Percentiles rank a stretch among this genome's conserved stretches.
Evolutionary conservation across 306 rosid species (phyloP).

Genomic region (Sphenostylis stenocarpa): DNA sequence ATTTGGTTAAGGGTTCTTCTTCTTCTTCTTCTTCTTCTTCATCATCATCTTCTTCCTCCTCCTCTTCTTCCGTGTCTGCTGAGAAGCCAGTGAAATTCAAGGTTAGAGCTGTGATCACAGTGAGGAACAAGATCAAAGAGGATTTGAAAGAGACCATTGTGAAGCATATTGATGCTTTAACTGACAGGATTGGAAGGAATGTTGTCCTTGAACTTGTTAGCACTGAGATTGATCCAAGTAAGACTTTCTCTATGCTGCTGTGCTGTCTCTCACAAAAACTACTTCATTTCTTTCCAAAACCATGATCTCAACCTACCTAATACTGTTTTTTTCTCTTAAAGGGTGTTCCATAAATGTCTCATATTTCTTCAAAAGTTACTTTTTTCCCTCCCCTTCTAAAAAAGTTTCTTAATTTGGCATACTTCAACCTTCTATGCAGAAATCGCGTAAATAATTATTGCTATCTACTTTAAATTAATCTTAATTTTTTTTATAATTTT

Average conservation of each 20-base stretch:
- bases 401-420: not conserved
- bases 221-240: constrained; percentile 81
- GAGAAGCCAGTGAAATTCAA: constrained; percentile 69
- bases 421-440: not conserved
- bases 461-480: not conserved
- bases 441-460: not conserved
- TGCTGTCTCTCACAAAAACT: not conserved
- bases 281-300: not conserved
- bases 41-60: not conserved
- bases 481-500: not conserved
- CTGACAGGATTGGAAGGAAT: constrained; percentile 75
- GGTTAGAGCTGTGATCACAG: constrained; percentile 86
- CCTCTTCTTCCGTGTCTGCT: constrained; percentile 14
- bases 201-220: constrained; percentile 80
- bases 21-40: constrained; percentile 8
- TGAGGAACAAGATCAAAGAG: constrained; percentile 85
- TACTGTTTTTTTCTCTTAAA: not conserved
- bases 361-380: not conserved
- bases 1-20: constrained; percentile 49
- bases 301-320: not conserved
- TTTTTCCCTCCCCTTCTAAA: not conserved
- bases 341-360: not conserved
- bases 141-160: constrained; percentile 64
- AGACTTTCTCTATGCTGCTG: constrained; percentile 23
- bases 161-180: constrained; percentile 70